Evolutionary conservation across 192 early-diverging fungal genomes (phyloP).

Genomic region (Piromyces sp.): DNA sequence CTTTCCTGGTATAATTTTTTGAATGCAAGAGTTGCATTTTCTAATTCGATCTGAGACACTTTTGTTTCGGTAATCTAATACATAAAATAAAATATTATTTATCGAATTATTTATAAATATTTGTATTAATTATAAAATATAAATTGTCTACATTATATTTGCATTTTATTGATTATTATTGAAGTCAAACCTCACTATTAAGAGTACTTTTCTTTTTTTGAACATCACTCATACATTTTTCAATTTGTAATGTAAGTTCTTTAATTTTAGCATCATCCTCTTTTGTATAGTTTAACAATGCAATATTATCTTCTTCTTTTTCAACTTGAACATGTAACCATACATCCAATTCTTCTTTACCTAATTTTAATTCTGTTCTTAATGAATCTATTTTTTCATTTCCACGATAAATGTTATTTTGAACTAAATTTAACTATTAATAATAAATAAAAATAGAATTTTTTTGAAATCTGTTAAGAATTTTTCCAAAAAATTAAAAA

Average conservation of each 20-base stretch:
- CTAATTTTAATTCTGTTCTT: slow-evolving; percentile 27
- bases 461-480: too few species aligned
- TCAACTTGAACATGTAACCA: slow-evolving; percentile 39
- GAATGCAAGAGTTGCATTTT: slow-evolving; percentile 32
- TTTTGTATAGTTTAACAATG: slow-evolving; percentile 33
- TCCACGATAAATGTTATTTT: slow-evolving; percentile 35
- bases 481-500: too few species aligned
- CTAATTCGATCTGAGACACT: slow-evolving; percentile 38
- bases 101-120: too few species aligned
- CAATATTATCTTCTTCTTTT: slow-evolving; percentile 41
- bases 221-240: slow-evolving; percentile 38
- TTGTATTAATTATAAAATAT: too few species aligned
- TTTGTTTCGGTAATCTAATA: slow-evolving; percentile 36
- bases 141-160: too few species aligned
- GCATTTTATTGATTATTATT: too few species aligned
- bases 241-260: slow-evolving; percentile 27
- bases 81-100: too few species aligned
- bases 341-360: slow-evolving; percentile 36
- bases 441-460: too few species aligned
- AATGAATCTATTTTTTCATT: slow-evolving; percentile 33
- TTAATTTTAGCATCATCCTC: slow-evolving; percentile 33
- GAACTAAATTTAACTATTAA: slow-evolving; percentile 13
- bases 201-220: slow-evolving; percentile 32
- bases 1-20: slow-evolving; percentile 30
- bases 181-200: slow-evolving; percentile 26